Conservation (phyloP, 164 flowering plant species). For the Amborella trichopoda region DNA sequence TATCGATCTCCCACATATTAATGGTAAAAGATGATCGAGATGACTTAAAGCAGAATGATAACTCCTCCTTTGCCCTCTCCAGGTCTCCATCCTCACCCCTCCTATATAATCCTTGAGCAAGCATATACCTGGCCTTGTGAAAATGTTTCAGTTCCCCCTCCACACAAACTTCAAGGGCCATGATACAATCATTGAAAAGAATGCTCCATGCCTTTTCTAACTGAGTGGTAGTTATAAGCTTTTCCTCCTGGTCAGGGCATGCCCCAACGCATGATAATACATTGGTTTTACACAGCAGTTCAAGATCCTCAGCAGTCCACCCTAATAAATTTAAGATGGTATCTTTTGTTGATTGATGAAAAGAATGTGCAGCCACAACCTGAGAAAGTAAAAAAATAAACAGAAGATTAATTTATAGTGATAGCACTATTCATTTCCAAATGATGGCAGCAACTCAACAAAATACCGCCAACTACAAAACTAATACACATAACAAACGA, state of each 20-base stretch:
- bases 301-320: conserved; percentile 16
- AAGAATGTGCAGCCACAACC: conserved; percentile 60
- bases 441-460: no score
- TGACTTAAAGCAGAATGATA: conserved; percentile 94
- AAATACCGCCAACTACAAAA: no score
- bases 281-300: conserved; percentile 9
- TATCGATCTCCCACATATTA: conserved; percentile 99
- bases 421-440: no score
- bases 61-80: conserved; percentile 85
- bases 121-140: conserved; percentile 93
- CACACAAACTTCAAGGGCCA: conserved; percentile 72
- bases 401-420: no score
- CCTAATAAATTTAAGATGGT: conserved; percentile 27
- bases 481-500: no score
- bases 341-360: conserved; percentile 38
- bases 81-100: conserved; percentile 60
- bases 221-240: conserved; percentile 17
- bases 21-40: conserved; percentile 92
- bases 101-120: conserved; percentile 74
- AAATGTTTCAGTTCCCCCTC: conserved; percentile 99
- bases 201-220: conserved; percentile 51
- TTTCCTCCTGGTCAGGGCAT: conserved; percentile 15
- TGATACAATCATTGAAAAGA: conserved; percentile 82
- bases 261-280: conserved; percentile 12
- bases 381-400: no score